Conservation (phyloP, 352 stramenopile genomes). For the Hyphochytrium catenoides region DNA sequence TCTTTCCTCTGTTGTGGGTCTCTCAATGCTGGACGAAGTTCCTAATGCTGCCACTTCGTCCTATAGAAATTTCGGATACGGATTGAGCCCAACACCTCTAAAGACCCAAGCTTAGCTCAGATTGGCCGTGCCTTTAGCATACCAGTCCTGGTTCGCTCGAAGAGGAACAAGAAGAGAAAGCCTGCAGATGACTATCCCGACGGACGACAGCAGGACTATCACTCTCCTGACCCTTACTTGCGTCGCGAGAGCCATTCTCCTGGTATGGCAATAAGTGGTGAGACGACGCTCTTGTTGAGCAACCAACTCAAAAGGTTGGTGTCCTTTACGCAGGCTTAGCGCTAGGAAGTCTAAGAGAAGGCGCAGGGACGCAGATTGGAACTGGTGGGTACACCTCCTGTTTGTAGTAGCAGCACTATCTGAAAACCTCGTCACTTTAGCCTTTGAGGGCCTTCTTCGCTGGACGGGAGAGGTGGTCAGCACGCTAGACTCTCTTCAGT, state of each 20-base stretch:
- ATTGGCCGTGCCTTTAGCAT: conserved; percentile 68
- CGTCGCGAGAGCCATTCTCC: not conserved
- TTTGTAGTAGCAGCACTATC: conserved; percentile 7
- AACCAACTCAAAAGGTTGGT: conserved; percentile 33
- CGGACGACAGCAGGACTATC: conserved; percentile 17
- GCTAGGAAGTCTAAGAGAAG: conserved; percentile 27
- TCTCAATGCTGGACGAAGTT: too few relatives aligned
- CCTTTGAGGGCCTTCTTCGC: conserved; percentile 39
- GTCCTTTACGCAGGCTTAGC: conserved; percentile 20
- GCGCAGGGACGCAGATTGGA: conserved; percentile 17
- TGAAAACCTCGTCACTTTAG: conserved; percentile 15
- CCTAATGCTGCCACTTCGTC: too few relatives aligned
- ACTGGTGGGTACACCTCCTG: not conserved
- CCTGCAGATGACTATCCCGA: conserved; percentile 15
- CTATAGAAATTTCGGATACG: conserved; percentile 75
- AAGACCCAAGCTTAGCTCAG: conserved; percentile 61
- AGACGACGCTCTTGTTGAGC: conserved; percentile 20
- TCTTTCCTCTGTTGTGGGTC: too few relatives aligned
- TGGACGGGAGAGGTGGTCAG: conserved; percentile 45
- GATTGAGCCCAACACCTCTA: conserved; percentile 62
- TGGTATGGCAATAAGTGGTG: conserved; percentile 1
- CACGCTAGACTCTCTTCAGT: conserved; percentile 44
- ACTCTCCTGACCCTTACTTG: conserved; percentile 35
- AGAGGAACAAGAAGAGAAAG: conserved; percentile 74
- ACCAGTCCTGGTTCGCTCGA: conserved; percentile 75